These are phyloP conservation scores for Ophiostoma sp. DNA, from an alignment of 2,329 filamentous ascomycete genomes.

Conservation along the genomic window DNA sequence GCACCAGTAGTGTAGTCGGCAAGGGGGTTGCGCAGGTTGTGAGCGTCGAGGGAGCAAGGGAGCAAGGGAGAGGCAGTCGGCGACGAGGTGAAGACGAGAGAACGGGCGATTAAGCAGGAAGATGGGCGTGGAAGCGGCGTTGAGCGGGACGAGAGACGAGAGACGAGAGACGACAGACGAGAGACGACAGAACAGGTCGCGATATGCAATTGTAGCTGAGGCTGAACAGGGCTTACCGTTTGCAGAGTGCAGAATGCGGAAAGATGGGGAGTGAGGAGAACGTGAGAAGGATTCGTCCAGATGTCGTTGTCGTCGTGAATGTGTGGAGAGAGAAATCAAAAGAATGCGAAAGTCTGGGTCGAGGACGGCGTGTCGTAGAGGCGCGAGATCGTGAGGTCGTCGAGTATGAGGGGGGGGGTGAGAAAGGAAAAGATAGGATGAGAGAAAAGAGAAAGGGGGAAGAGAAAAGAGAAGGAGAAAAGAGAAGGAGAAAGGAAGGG, in stretches of 20 bases:
- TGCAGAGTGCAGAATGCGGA: too few species aligned
- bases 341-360: neutral
- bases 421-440: neutral
- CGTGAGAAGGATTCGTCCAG: too few species aligned
- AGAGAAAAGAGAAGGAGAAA: too few species aligned
- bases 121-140: too few species aligned
- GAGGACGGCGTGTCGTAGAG: too few species aligned
- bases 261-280: neutral
- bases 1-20: too few species aligned
- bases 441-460: neutral
- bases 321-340: neutral
- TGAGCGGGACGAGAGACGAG: too few species aligned
- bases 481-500: neutral
- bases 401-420: neutral
- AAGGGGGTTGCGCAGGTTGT: neutral
- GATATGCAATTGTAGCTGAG: too few species aligned
- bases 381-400: neutral
- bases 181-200: too few species aligned
- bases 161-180: too few species aligned
- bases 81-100: neutral
- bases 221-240: too few species aligned
- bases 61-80: neutral
- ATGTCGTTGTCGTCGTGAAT: neutral
- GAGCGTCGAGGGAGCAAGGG: conserved; percentile 1
- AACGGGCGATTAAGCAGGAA: too few species aligned